A percentile compares a stretch with the other conserved stretches of the same genome.
phyloP scores from a whole-genome alignment of 2,329 filamentous ascomycete species.

The Thelonectria blattea region DNA sequence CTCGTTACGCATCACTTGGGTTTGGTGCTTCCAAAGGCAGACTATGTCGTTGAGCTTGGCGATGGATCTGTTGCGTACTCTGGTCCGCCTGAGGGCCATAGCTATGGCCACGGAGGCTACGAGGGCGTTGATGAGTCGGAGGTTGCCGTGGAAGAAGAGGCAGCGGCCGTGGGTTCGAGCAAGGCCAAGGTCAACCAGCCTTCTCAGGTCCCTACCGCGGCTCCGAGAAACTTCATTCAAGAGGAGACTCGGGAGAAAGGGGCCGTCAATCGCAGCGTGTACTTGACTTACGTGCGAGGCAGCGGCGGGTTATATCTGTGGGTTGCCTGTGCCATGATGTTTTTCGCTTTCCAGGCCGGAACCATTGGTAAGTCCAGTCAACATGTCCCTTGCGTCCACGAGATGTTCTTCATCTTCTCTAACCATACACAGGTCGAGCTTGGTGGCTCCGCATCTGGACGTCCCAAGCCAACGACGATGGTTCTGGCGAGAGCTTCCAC shows the following conservation, averaged over 20 bases:
- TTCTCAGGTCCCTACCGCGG: conserved; percentile 39
- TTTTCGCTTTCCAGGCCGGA: conserved; percentile 57
- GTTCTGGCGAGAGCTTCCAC: not conserved
- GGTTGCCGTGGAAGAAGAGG: not conserved
- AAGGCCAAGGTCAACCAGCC: conserved; percentile 8
- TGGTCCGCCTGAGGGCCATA: conserved; percentile 30
- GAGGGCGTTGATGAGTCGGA: not conserved
- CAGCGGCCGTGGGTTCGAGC: conserved; percentile 45
- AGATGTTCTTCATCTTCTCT: too few relatives aligned
- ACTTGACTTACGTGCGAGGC: conserved; percentile 67
- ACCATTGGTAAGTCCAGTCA: conserved; percentile 52
- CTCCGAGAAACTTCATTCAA: conserved; percentile 73
- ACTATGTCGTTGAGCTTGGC: conserved; percentile 74
- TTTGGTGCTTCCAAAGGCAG: conserved; percentile 70
- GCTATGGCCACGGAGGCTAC: not conserved
- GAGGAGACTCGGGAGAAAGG: conserved; percentile 74
- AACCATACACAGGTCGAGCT: conserved; percentile 49
- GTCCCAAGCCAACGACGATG: conserved; percentile 34
- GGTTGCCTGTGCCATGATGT: conserved; percentile 58
- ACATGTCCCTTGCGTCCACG: too few relatives aligned
- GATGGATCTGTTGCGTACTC: conserved; percentile 64
- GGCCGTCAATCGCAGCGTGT: conserved; percentile 68
- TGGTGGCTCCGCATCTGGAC: conserved; percentile 72
- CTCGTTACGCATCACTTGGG: conserved; percentile 82
- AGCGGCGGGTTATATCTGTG: conserved; percentile 70